A percentile compares a stretch with the other conserved stretches of the same genome.
Evolutionary conservation across 805 yeast species (phyloP).

Genomic region (Ogataea philodendri): DNA sequence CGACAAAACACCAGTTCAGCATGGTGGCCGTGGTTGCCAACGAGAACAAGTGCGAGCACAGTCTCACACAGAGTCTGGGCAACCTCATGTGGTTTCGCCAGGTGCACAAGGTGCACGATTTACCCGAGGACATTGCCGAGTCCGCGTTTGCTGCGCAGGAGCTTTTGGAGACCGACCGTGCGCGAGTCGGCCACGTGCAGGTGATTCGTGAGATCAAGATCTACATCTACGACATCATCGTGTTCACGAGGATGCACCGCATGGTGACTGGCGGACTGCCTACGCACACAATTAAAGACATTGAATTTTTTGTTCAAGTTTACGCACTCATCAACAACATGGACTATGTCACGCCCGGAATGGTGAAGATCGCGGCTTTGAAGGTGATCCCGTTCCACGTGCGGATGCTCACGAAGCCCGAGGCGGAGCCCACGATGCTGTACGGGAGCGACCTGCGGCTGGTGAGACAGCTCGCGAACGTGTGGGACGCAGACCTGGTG

Average conservation of each 20-base stretch:
- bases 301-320: conserved; percentile 39
- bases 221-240: conserved; percentile 55
- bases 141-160: neutral
- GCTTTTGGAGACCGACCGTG: conserved; percentile 4
- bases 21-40: conserved; percentile 23
- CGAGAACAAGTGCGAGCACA: conserved; percentile 19
- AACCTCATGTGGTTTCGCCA: conserved; percentile 35
- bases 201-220: conserved; percentile 50
- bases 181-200: conserved; percentile 23
- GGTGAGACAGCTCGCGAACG: conserved; percentile 39
- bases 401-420: conserved; percentile 30
- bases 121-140: neutral
- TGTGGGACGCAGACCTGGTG: conserved; percentile 47
- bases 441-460: conserved; percentile 55
- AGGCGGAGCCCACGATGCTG: conserved; percentile 49
- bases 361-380: conserved; percentile 49
- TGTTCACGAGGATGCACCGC: conserved; percentile 53
- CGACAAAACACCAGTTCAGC: conserved; percentile 15
- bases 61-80: conserved; percentile 22
- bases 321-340: conserved; percentile 42
- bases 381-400: conserved; percentile 49
- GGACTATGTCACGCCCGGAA: conserved; percentile 49
- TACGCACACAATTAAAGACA: conserved; percentile 43
- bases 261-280: conserved; percentile 53
- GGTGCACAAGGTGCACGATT: conserved; percentile 18